Evolutionary conservation across 352 stramenopile species (phyloP), one percentile per base, ranked within the genome.

Genomic region (Globisporangium takayamanum): DNA sequence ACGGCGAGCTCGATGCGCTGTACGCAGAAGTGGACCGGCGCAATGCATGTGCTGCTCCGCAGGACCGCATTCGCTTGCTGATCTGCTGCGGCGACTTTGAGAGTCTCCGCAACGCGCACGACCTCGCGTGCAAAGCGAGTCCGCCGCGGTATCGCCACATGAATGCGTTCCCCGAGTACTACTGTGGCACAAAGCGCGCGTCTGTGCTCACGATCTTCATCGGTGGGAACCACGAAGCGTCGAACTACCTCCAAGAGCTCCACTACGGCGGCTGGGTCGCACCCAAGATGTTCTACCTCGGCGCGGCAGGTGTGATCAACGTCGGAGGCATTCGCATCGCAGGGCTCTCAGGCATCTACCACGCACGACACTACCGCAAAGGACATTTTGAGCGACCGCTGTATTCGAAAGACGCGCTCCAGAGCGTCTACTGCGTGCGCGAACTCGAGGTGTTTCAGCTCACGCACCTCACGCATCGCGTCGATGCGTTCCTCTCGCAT

Each of bases 51-150:
- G 74, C 84, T 8, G 1, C 20, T 2, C n/a, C 44, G 7, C n/a
- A 8, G 5, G 83, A 89, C 16, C 50, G 53, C 12, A 82, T 98
- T 33, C 88, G 97, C 55, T 50, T 98, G 39, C 62, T 99, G 8
- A 60, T 99, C 28, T 96, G 87, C 61, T 98, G 94, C 63, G 96
- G 96, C 16, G 96, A 99, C 77, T 98, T 99, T 63, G 85, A 99
- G 63, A 86, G 88, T 20, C 54, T 98, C 30, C 78, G 96, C n/a
- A 97, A 97, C 62, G 50, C 73, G 39, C 59, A 71, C 28, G 96
- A 99, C 68, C 86, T 97, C 48, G 66, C 89, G 36, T 89, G 76
- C 45, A 77, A 97, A 48, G 78, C 85, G 28, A 92, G 92, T n/a
- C 96, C 96, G 12, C 67, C 74, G 4, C 98, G 98, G 65, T 98